Conservation (phyloP, 129 eudicot species). For the Flaveria bidentis region DNA sequence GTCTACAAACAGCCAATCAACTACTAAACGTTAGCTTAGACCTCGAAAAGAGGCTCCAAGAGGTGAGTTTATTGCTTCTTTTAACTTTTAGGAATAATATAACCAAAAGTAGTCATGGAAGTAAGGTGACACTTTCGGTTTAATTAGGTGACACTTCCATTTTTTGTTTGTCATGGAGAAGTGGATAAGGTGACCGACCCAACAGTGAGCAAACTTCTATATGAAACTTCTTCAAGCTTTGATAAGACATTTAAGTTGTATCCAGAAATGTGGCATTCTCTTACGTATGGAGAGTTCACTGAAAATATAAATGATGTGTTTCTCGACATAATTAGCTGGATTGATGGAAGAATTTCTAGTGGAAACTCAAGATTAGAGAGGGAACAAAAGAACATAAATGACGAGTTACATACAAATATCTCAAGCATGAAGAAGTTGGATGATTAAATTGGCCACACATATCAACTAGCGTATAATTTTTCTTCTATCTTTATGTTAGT, state of each 20-base stretch:
- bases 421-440: constrained; percentile 4
- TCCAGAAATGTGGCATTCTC: constrained; percentile 93
- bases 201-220: constrained; percentile 59
- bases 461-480: too few relatives aligned
- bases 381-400: constrained; percentile 48
- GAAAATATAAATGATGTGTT: constrained; percentile 62
- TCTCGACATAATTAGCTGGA: constrained; percentile 50
- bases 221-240: constrained; percentile 55
- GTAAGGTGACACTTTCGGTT: neutral
- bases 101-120: neutral
- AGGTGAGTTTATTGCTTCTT: constrained; percentile 38
- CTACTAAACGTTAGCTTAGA: constrained; percentile 61
- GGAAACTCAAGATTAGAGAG: constrained; percentile 53
- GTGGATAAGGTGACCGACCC: constrained; percentile 86
- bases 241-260: constrained; percentile 80
- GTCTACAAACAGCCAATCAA: constrained; percentile 67
- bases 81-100: neutral
- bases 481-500: too few relatives aligned
- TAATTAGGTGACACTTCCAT: constrained; percentile 59
- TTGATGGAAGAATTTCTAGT: constrained; percentile 40
- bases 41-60: constrained; percentile 69
- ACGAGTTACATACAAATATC: constrained; percentile 12
- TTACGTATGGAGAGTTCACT: constrained; percentile 72
- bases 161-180: constrained; percentile 73
- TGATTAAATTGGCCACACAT: neutral